These are phyloP conservation scores for Monotropa hypopitys DNA, from an alignment of 179 eudicot genomes.

Conservation along the genomic window DNA sequence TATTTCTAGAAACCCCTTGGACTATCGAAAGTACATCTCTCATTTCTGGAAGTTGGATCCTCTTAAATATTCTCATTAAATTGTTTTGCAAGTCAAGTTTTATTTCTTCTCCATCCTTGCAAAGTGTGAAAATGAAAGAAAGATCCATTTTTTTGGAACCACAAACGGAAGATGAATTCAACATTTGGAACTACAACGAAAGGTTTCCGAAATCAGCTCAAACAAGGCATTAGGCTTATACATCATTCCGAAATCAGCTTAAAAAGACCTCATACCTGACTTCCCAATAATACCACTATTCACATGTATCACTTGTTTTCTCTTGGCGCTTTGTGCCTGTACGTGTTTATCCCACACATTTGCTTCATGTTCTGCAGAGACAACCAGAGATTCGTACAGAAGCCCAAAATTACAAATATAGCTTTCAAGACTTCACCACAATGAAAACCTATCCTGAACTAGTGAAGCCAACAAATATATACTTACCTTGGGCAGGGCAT, in stretches of 20 bases:
- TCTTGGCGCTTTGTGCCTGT: conserved; percentile 42
- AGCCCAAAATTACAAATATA: no score
- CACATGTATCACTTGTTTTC: conserved; percentile 27
- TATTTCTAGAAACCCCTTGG: no score
- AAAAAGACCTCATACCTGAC: conserved; percentile 34
- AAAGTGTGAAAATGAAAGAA: background rate
- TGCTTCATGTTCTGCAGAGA: conserved; percentile 15
- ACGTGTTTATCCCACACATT: conserved; percentile 51
- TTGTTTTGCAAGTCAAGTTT: background rate
- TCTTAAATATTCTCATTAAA: background rate
- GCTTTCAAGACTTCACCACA: background rate
- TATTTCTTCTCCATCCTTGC: background rate
- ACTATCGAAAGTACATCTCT: no score
- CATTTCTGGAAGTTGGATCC: no score
- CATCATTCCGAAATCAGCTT: conserved; percentile 40
- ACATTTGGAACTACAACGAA: background rate
- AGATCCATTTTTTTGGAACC: background rate
- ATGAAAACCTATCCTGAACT: background rate
- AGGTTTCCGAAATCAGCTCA: background rate
- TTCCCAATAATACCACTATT: conserved; percentile 32
- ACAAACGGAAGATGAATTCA: background rate
- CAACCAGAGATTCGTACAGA: background rate
- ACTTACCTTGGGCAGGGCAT: conserved; percentile 24
- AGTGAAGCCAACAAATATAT: background rate
- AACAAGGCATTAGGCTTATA: background rate